Conservation (phyloP, 176 grass and related monocot genomes). For the Musa troglodytarum region DNA sequence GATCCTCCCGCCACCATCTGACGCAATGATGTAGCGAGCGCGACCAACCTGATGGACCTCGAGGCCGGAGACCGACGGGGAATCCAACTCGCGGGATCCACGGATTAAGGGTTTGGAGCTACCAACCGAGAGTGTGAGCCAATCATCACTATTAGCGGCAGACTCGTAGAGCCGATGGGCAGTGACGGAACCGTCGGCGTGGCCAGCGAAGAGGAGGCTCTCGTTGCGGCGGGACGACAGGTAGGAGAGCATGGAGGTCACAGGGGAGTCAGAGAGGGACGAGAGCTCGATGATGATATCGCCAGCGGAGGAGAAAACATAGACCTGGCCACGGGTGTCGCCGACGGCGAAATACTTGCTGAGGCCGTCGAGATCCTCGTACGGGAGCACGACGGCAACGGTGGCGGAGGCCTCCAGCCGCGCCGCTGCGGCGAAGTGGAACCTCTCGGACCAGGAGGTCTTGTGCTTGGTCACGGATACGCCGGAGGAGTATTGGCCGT, state of each 20-base stretch:
- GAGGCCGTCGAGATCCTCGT: constrained; percentile 51
- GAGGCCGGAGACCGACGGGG: constrained; percentile 31
- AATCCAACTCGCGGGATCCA: constrained; percentile 43
- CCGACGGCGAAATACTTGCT: constrained; percentile 71
- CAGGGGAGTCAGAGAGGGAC: constrained; percentile 1
- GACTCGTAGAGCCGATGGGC: constrained; percentile 2
- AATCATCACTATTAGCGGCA: constrained; percentile 6
- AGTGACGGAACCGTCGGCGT: background rate
- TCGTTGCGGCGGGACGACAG: constrained; percentile 7
- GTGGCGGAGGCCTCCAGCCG: constrained; percentile 45
- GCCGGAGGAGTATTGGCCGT: constrained; percentile 7
- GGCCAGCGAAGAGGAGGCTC: constrained; percentile 11
- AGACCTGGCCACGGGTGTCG: constrained; percentile 26
- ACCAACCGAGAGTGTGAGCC: constrained; percentile 29
- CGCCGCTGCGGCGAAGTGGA: constrained; percentile 53
- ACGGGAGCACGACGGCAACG: constrained; percentile 27
- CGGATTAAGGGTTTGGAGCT: constrained; percentile 34
- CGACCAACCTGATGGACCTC: constrained; percentile 62
- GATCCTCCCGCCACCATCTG: constrained; percentile 59
- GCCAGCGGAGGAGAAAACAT: constrained; percentile 62
- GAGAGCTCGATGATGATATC: constrained; percentile 48
- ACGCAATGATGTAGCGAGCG: constrained; percentile 63
- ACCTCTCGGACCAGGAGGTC: constrained; percentile 64
- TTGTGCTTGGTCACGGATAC: constrained; percentile 60
- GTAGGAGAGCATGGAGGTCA: constrained; percentile 20